Base-by-base conservation (phyloP, 1,284 basidiomycete genomes). In the Pholiota adiposa region DNA sequence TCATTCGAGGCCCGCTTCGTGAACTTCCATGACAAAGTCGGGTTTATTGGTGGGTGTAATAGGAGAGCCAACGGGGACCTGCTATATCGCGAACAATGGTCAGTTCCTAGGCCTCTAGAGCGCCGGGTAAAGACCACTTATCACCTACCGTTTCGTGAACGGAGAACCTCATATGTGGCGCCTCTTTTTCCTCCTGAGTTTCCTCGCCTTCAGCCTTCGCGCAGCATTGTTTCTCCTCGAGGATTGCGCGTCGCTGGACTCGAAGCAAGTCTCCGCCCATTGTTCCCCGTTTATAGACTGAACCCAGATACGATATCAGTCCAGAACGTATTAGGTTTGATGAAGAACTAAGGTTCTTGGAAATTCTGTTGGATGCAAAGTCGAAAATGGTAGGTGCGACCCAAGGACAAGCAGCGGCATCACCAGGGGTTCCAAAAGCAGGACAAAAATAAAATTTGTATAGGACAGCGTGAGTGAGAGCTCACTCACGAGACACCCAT, bases 391-490 rank as follows among this genome's bases (percentile, higher is more conserved):
- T 27, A 46, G 23, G 34, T 44, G 11, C 14, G 46, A 14, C n/a
- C 51, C 27, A 51, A 29, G 38, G 21, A 40, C n/a, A 27, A 41
- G 44, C 12, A 16, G 12, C 14, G 27, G 23, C 23, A 46, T 46
- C 44, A 23, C 14, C 14, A 46, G 12, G 25, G 25, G 11, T 36
- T 27, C 38, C 25, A 16, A 46, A 43, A 36, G 11, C 3, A 7
- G 44, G 23, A 7, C 23, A 7, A 27, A 25, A 48, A 48, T 52
- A 58, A 53, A 44, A 58, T 51, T 43, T 46, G 33, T n/a, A 8
- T 6, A 25, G 34, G 56, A 58, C 56, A 58, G 56, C 56, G 56
- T 58, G 56, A 52, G 56, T 33, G 50, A 51, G 36, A 11, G 21
- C 21, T 0, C 6, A 1, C 12, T 27, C 12, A 23, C 23, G 51